Evolutionary conservation across 1,139 yeast genomes (phyloP), one percentile per base, ranked within the genome.

Genomic region (Saccharomyces hybrid): DNA sequence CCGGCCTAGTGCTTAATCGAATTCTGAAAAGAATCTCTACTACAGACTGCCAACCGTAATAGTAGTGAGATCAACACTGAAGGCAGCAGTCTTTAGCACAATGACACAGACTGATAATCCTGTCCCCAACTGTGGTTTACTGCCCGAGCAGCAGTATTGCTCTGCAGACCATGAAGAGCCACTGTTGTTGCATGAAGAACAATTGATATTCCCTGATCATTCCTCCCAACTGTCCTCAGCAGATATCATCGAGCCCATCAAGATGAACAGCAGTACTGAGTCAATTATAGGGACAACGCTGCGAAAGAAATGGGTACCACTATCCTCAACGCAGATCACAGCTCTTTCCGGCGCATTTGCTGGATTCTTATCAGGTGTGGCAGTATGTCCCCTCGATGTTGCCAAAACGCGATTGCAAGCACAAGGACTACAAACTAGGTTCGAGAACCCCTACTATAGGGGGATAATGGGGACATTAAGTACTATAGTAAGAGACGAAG

Each of bases 341-440:
- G 88, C 91, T 1, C 64, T 81, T 0, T 79, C 95, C 28, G 99
- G 99, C 3, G 98, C 98, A 0, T 66, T 88, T 44, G 91, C 98
- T 0, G 99, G 99, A 2, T 84, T 95, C 53, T 74, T 88, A 52
- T 88, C 97, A 2, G 98, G 98, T 2, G 78, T 95, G 0, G 78
- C 83, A 6, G 99, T 95, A 8, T 93, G 96, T 69, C 99, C 99
- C 1, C 74, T 93, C 42, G 97, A 93, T 66, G 95, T 93, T 53
- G 90, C 95, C 47, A 88, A 96, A 73, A 93, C 99, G 4, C 77
- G 96, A 69, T 76, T 93, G 56, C 99, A 93, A 72, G 97, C 98
- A 0, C 98, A 91, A 70, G 96, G 97, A 1, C 52, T 66, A 46
- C 64, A 63, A 50, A 49, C 64, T 3, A 48, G 55, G 46, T 53